Conservation (phyloP, 2,329 filamentous ascomycete species). For the Colletotrichum tabaci region DNA sequence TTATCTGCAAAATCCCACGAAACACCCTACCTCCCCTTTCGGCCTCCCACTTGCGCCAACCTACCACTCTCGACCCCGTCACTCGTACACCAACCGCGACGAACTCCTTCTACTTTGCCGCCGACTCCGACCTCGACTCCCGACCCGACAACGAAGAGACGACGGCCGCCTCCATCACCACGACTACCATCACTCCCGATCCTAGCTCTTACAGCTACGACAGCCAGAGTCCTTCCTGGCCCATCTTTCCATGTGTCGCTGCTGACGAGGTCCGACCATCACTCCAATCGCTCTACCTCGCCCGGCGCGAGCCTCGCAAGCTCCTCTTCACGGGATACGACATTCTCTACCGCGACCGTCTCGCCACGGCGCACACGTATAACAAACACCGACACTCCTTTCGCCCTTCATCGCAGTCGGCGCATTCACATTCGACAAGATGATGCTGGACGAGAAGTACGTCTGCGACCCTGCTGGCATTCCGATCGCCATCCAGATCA, state of each 20-base stretch:
- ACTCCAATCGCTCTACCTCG: conserved; percentile 39
- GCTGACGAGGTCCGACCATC: conserved; percentile 36
- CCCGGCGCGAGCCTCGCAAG: conserved; percentile 46
- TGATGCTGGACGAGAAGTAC: conserved; percentile 45
- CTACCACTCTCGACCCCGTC: conserved; percentile 27
- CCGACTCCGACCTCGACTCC: not conserved
- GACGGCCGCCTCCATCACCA: conserved; percentile 8
- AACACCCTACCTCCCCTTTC: conserved; percentile 38
- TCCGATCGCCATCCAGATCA: not conserved
- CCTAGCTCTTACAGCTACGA: conserved; percentile 1
- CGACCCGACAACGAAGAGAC: conserved; percentile 21
- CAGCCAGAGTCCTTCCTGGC: conserved; percentile 24
- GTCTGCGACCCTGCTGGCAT: conserved; percentile 39
- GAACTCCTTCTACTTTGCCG: conserved; percentile 28
- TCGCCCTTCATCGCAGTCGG: conserved; percentile 19
- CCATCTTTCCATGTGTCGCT: conserved; percentile 40
- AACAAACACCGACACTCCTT: conserved; percentile 34
- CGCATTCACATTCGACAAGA: conserved; percentile 39
- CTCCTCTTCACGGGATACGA: conserved; percentile 33
- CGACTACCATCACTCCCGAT: conserved; percentile 9
- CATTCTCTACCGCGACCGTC: conserved; percentile 29
- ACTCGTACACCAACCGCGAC: conserved; percentile 14
- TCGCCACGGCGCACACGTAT: conserved; percentile 31
- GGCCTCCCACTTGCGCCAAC: conserved; percentile 34
- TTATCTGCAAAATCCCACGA: conserved; percentile 40